These are phyloP conservation scores for Dicorynia guianensis DNA, from an alignment of 306 rosid species.

Conservation along the genomic window DNA sequence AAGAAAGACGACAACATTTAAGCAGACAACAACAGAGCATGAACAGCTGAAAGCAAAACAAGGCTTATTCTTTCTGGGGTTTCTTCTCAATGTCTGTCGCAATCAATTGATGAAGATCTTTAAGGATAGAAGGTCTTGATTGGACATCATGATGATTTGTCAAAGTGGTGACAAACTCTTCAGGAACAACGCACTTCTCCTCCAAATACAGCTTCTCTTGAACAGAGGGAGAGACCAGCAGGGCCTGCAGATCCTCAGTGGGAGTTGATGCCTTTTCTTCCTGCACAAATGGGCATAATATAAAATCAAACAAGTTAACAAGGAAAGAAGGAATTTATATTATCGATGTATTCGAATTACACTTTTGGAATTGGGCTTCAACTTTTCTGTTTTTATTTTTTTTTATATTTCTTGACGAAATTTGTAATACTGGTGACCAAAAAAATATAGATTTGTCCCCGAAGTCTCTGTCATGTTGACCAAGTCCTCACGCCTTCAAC, in stretches of 20 bases:
- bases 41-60: background rate
- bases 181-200: constrained; percentile 70
- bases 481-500: constrained; percentile 33
- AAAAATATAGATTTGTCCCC: constrained; percentile 10
- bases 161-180: constrained; percentile 49
- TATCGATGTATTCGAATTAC: background rate
- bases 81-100: constrained; percentile 29
- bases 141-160: constrained; percentile 40
- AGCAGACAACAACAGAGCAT: constrained; percentile 6
- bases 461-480: constrained; percentile 32
- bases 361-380: background rate
- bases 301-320: background rate
- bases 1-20: background rate
- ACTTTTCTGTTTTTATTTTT: no score
- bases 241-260: constrained; percentile 43
- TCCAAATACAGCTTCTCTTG: constrained; percentile 78
- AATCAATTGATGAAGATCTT: constrained; percentile 47
- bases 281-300: constrained; percentile 28
- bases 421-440: no score
- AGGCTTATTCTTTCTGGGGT: constrained; percentile 22
- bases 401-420: no score
- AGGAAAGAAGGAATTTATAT: background rate
- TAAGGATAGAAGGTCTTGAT: constrained; percentile 50
- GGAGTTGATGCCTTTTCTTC: constrained; percentile 37
- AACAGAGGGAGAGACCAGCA: constrained; percentile 55